Evolutionary conservation across 306 rosid species (phyloP).

Genomic region (Medicago truncatula): DNA sequence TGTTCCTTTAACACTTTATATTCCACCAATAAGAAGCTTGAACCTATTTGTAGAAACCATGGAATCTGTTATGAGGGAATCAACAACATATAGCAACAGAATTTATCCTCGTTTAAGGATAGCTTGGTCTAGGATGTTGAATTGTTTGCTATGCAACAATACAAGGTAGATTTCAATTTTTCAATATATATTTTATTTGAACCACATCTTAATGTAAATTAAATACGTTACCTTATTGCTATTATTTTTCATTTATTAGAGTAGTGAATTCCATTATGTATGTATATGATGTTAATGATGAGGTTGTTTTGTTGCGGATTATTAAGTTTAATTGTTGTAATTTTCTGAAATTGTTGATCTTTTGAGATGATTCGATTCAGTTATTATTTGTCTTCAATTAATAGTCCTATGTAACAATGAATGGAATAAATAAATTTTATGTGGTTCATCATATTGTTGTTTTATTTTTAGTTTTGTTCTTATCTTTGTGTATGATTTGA

Average conservation of each 20-base stretch:
- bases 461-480: neutral
- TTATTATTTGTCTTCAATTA: neutral
- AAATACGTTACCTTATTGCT: neutral
- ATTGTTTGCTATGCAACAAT: slow-evolving; percentile 63
- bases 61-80: slow-evolving; percentile 64
- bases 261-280: no score
- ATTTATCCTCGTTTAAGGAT: slow-evolving; percentile 66
- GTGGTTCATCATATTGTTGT: neutral
- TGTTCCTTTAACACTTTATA: slow-evolving; percentile 75
- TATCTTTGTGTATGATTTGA: neutral
- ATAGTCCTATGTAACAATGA: neutral
- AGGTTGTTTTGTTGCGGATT: slow-evolving; percentile 1
- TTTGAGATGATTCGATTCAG: neutral
- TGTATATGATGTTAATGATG: neutral
- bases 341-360: neutral
- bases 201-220: slow-evolving; percentile 9
- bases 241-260: neutral
- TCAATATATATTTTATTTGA: neutral
- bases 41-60: slow-evolving; percentile 74
- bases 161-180: slow-evolving; percentile 55
- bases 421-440: neutral
- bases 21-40: slow-evolving; percentile 82
- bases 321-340: slow-evolving; percentile 3
- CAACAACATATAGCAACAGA: slow-evolving; percentile 53
- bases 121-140: slow-evolving; percentile 71